Evolutionary conservation across 768 basidiomycete species (phyloP).

Genomic region (Pleurotus tuber-regium): DNA sequence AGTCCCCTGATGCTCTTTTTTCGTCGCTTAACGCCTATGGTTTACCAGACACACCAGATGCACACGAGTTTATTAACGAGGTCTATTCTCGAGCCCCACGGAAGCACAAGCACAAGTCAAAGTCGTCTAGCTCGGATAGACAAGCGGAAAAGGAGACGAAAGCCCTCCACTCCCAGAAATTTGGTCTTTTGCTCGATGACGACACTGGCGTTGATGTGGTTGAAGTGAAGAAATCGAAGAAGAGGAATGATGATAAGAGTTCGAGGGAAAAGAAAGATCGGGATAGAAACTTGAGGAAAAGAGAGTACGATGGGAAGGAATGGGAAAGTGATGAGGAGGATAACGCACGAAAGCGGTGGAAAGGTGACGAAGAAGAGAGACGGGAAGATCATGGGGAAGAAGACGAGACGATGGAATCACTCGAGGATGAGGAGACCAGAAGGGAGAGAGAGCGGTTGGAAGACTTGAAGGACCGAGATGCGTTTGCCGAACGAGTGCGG

Average conservation of each 20-base stretch:
- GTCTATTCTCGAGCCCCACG: conserved; percentile 78
- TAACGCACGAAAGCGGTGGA: conserved; percentile 61
- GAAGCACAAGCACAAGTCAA: conserved; percentile 68
- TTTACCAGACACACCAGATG: conserved; percentile 76
- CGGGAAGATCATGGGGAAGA: conserved; percentile 31
- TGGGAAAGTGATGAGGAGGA: conserved; percentile 95
- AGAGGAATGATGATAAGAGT: conserved; percentile 45
- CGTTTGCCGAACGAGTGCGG: conserved; percentile 85
- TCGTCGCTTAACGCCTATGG: conserved; percentile 72
- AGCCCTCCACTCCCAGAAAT: conserved; percentile 67
- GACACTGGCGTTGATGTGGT: conserved; percentile 45
- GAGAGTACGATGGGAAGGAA: conserved; percentile 76
- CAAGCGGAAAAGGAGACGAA: conserved; percentile 78
- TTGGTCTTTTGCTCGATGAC: conserved; percentile 83
- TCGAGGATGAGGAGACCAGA: conserved; percentile 71
- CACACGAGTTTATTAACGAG: conserved; percentile 76
- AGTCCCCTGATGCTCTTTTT: conserved; percentile 78
- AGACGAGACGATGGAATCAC: conserved; percentile 39
- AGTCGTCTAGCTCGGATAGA: conserved; percentile 45
- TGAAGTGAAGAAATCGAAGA: conserved; percentile 16
- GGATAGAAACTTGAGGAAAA: conserved; percentile 71
- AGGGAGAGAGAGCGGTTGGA: conserved; percentile 72
- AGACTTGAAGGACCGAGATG: conserved; percentile 87
- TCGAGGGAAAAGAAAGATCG: conserved; percentile 40
- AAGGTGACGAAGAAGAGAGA: conserved; percentile 39